Evolutionary conservation across 371 early-diverging fungal genomes (phyloP), one percentile per base, ranked within the genome.

Genomic region (Syncephalastrum monosporum): DNA sequence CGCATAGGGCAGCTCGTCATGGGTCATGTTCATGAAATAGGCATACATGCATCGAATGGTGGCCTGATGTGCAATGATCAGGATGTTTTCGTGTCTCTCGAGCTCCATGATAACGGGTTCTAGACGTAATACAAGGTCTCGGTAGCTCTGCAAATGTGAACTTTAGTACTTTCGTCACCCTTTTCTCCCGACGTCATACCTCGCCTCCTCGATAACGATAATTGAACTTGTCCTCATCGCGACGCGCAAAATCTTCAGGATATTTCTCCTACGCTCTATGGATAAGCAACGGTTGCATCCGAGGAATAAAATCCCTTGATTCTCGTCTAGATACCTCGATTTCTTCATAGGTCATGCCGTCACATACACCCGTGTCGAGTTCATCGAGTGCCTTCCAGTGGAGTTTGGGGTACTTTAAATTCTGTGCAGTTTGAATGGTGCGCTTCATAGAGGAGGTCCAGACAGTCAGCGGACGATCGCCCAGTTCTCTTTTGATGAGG

Each of bases 341-440:
- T 64, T 98, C 96, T 62, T 96, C 97, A 72, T 99, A 99, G 14
- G 98, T 97, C 81, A 97, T 81, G 21, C 96, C 97, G 74, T 99
- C 99, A 78, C 99, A 99, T 5, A 95, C 90, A 27, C 99, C 98
- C 7, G 96, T 91, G 69, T 97, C 93, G 54, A 99, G 71, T 68
- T 99, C 99, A 74, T 99, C 99, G 61, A 99, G 70, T 44, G 94
- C 94, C 69, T 97, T 97, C 95, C 97, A 98, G 64, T 90, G 91
- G 47, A 96, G 69, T 59, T 96, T 95, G 6, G 80, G 74, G 73
- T 91, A 91, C 6, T 80, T 79, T 19, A 99, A 65, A 21, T 86
- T 70, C 12, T 81, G 81, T 6, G 89, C 92, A 0, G 98, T 98
- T 55, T 95, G 91, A 60, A 91, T 89, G 1, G 98, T 93, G 57